Evolutionary conservation across 2,329 filamentous ascomycete species (phyloP), one percentile per base, ranked within the genome.

Genomic region (Cercospora sp.): DNA sequence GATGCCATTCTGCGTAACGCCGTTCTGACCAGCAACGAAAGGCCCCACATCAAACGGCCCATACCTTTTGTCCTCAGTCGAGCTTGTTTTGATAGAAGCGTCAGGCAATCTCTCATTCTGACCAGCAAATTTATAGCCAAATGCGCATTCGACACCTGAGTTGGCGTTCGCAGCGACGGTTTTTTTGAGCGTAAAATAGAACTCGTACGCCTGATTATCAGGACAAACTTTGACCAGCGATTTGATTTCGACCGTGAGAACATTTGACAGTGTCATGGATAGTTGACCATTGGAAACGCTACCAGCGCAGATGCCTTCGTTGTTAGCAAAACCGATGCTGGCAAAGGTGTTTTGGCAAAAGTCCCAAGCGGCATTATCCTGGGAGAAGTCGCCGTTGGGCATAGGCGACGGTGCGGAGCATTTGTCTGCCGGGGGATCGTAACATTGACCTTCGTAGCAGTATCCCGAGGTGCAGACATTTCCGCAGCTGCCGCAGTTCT

Each of bases 391-490:
- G 16, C 42, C 42, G 4, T 48, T 48, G 42, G 8, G 16, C 16
- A 60, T 20, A 33, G n/a, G 13, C 13, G 16, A n/a, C 8, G 12
- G 30, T 13, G 60, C 18, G 26, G 30, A 30, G 57, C 66, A 67
- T n/a, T 60, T 48, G 57, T 48, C 67, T 6, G 64, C 36, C 18
- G 60, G 61, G 1, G 67, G 67, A 23, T 39, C 26, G 57, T 58
- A 65, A 51, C 65, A 67, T 59, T 64, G 45, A 7, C 64, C 60
- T 53, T 67, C 8, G 28, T 57, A 60, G 57, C 67, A 69, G 48
- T 67, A 60, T 6, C 59, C 60, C 5, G 48, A 30, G 10, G 58
- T 48, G 18, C 67, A 68, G 13, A 8, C 18, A 53, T 69, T 60
- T 16, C 59, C 64, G 20, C 67, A 69, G 12, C 20, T 13, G 39